These are phyloP conservation scores for Phytophthora colocasiae DNA, from an alignment of 352 stramenopile genomes.

Conservation along the genomic window DNA sequence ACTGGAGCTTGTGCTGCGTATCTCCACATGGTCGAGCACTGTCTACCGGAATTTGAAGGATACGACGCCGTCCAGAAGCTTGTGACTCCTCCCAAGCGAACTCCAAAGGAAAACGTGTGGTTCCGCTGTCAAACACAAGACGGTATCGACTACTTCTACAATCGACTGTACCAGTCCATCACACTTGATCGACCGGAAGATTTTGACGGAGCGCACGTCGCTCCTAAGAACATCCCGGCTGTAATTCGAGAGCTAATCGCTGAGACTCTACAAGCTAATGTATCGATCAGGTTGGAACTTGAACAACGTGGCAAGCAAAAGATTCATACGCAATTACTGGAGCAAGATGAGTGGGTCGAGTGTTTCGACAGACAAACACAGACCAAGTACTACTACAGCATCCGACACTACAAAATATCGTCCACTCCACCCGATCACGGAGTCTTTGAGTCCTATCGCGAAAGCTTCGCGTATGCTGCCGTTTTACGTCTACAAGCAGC, in stretches of 20 bases:
- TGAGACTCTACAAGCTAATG: slow-evolving; percentile 48
- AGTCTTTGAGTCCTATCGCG: slow-evolving; percentile 53
- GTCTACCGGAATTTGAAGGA: slow-evolving; percentile 48
- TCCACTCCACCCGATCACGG: slow-evolving; percentile 46
- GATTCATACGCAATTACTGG: slow-evolving; percentile 49
- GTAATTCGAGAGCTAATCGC: slow-evolving; percentile 59
- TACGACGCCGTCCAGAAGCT: slow-evolving; percentile 54
- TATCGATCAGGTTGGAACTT: slow-evolving; percentile 55
- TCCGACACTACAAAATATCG: slow-evolving; percentile 57
- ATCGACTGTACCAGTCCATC: slow-evolving; percentile 57
- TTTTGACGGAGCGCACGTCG: slow-evolving; percentile 57
- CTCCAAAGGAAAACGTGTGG: slow-evolving; percentile 67
- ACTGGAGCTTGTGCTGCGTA: slow-evolving; percentile 51
- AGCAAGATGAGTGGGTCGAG: slow-evolving; percentile 75
- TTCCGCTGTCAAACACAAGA: slow-evolving; percentile 57
- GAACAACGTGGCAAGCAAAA: slow-evolving; percentile 56
- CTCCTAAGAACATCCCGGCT: slow-evolving; percentile 46
- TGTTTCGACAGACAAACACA: slow-evolving; percentile 54
- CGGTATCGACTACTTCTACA: slow-evolving; percentile 70
- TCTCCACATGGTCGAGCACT: slow-evolving; percentile 65
- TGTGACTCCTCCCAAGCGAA: slow-evolving; percentile 53
- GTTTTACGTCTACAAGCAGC: slow-evolving; percentile 66
- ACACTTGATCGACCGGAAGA: slow-evolving; percentile 50
- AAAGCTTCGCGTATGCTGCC: slow-evolving; percentile 61
- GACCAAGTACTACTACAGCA: slow-evolving; percentile 73